Percentiles rank a stretch among this genome's conserved stretches.
Conservation (phyloP, 768 basidiomycete species). For the Botryobasidium botryosum region DNA sequence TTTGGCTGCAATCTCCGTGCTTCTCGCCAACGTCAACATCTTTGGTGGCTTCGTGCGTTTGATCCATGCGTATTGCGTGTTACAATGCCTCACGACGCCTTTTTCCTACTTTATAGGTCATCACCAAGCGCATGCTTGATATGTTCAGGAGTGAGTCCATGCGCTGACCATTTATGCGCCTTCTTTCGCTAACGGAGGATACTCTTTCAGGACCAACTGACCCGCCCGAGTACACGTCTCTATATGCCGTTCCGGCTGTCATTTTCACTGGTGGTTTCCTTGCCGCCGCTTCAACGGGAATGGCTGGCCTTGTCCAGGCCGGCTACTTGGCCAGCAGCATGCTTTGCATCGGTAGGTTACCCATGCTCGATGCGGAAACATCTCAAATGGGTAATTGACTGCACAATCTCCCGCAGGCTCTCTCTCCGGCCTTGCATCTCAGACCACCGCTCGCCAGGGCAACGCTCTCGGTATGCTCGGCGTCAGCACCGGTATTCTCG, state of each 20-base stretch:
- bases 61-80: too few relatives aligned
- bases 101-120: too few relatives aligned
- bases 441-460: slow-evolving; percentile 72
- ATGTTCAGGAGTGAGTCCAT: slow-evolving; percentile 58
- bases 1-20: slow-evolving; percentile 67
- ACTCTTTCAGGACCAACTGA: slow-evolving; percentile 33
- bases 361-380: neutral
- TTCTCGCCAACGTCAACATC: slow-evolving; percentile 76
- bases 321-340: slow-evolving; percentile 73
- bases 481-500: slow-evolving; percentile 62
- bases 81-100: too few relatives aligned
- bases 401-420: slow-evolving; percentile 32
- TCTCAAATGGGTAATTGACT: neutral
- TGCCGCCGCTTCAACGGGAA: slow-evolving; percentile 65
- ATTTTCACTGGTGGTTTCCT: slow-evolving; percentile 75
- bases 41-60: slow-evolving; percentile 78
- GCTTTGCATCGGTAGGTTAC: slow-evolving; percentile 55
- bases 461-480: slow-evolving; percentile 79
- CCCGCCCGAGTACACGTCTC: slow-evolving; percentile 75
- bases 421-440: slow-evolving; percentile 61
- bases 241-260: slow-evolving; percentile 63
- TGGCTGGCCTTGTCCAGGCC: slow-evolving; percentile 74
- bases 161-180: neutral
- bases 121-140: slow-evolving; percentile 83
- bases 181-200: neutral